Base-by-base conservation (phyloP, 192 early-diverging fungal genomes). In the Backusella sp. region DNA sequence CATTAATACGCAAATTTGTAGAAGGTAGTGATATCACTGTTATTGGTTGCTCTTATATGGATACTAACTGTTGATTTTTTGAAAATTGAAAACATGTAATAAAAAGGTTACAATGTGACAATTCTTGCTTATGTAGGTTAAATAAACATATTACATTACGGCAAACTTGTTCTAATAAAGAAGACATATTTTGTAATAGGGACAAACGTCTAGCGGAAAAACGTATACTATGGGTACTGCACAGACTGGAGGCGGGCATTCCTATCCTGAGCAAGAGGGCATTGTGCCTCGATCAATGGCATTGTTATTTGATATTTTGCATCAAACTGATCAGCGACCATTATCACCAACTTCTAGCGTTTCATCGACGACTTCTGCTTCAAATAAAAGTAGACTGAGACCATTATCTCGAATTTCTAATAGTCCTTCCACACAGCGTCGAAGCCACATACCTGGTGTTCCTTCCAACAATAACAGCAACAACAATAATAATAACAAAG, bases 211-310 rank as follows among this genome's bases (percentile, higher is more conserved):
- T 14, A 91, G 91, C 15, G 97, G 97, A 69, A 98, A 98, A 82
- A 97, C 97, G n/a, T 93, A 91, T 80, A 98, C 95, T 19, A 98
- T 98, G 96, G 95, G 96, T 52, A 95, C 96, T 4, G 89, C 85
- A n/a, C 70, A 76, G 15, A 62, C 73, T 42, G 74, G 70, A 17
- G 42, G 78, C 12, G 77, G 62, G 19, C 34, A 77, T 66, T 23
- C 81, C 76, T 23, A 72, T 26, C 21, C 76, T 11, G 73, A 75
- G 42, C 49, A 83, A 49, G 77, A 79, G 59, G 82, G 82, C 30
- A 91, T 95, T 66, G 91, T 95, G 66, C 94, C 94, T 53, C 88
- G 92, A 42, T 84, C 92, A n/a, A 90, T 93, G 70, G 72, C 83
- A 52, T 81, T 80, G 72, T 82, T 95, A 49, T 95, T 93, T 52